These are phyloP conservation scores for Artemisia tridentata DNA, from an alignment of 129 eudicot species.

Conservation along the genomic window DNA sequence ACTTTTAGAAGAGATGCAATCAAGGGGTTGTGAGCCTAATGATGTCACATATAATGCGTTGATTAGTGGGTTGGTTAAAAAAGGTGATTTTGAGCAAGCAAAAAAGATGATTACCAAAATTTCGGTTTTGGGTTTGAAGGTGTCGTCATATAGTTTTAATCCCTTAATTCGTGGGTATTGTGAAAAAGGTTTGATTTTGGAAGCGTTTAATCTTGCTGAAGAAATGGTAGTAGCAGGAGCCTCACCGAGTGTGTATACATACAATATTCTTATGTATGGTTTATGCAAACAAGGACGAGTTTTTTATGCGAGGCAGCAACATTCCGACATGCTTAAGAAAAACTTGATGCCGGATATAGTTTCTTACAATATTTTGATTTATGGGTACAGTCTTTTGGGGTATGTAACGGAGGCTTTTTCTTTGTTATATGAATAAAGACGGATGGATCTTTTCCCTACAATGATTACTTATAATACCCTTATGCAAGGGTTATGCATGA, in stretches of 20 bases:
- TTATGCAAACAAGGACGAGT: slow-evolving; percentile 58
- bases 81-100: slow-evolving; percentile 51
- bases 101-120: slow-evolving; percentile 44
- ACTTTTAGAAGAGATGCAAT: slow-evolving; percentile 48
- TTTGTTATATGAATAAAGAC: slow-evolving; percentile 47
- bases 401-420: slow-evolving; percentile 44
- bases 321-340: slow-evolving; percentile 49
- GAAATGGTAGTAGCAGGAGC: slow-evolving; percentile 57
- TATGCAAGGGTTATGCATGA: slow-evolving; percentile 50
- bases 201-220: slow-evolving; percentile 51
- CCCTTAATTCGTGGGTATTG: slow-evolving; percentile 65
- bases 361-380: slow-evolving; percentile 59
- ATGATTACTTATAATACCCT: slow-evolving; percentile 60
- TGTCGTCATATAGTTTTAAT: slow-evolving; percentile 53
- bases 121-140: slow-evolving; percentile 45
- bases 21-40: slow-evolving; percentile 41
- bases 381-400: slow-evolving; percentile 61
- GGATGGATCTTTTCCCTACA: slow-evolving; percentile 41
- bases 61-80: slow-evolving; percentile 48
- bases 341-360: slow-evolving; percentile 51
- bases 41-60: slow-evolving; percentile 51
- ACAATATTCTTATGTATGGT: slow-evolving; percentile 57
- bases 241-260: slow-evolving; percentile 44
- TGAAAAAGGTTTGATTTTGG: slow-evolving; percentile 54
- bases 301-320: slow-evolving; percentile 42